phyloP scores from a whole-genome alignment of 23 red algal species.

The Gracilaria vermiculophylla region DNA sequence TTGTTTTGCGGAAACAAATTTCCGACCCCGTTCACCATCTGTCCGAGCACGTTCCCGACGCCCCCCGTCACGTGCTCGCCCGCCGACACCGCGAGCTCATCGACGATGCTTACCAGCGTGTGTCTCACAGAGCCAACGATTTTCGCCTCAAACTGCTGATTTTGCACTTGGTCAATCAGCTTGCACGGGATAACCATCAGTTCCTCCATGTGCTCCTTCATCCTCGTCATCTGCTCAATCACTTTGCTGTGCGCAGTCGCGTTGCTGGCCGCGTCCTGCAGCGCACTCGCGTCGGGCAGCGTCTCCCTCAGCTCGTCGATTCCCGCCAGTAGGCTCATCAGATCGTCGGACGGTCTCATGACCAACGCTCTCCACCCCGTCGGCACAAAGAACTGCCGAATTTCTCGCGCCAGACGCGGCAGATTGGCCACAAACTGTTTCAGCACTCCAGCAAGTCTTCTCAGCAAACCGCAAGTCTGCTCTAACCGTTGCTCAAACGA shows the following conservation, averaged over 20 bases:
- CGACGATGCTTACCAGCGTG: not conserved
- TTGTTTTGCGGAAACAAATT: not conserved
- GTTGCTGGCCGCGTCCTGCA: not conserved
- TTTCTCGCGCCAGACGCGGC: constrained; percentile 19
- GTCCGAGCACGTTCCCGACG: not conserved
- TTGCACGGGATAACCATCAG: not conserved
- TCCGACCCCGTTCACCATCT: not conserved
- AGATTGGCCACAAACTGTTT: constrained; percentile 21
- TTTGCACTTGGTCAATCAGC: not conserved
- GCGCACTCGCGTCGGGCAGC: not conserved
- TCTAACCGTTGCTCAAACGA: not conserved
- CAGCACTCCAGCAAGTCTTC: not conserved
- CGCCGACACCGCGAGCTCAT: not conserved
- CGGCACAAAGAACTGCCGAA: constrained; percentile 33
- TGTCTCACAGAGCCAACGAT: not conserved
- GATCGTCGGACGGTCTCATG: constrained; percentile 22
- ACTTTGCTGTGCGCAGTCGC: not conserved
- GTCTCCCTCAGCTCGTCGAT: constrained; percentile 10
- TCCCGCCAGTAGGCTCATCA: not conserved
- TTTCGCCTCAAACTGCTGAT: not conserved
- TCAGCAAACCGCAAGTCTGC: not conserved
- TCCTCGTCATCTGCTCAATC: not conserved
- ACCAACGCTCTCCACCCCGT: constrained; percentile 29
- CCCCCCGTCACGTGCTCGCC: not conserved
- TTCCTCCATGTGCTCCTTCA: constrained; percentile 4